A percentile compares a stretch with the other conserved stretches of the same genome.
phyloP scores from a whole-genome alignment of 345 rosid species.

The Mercurialis annua region DNA sequence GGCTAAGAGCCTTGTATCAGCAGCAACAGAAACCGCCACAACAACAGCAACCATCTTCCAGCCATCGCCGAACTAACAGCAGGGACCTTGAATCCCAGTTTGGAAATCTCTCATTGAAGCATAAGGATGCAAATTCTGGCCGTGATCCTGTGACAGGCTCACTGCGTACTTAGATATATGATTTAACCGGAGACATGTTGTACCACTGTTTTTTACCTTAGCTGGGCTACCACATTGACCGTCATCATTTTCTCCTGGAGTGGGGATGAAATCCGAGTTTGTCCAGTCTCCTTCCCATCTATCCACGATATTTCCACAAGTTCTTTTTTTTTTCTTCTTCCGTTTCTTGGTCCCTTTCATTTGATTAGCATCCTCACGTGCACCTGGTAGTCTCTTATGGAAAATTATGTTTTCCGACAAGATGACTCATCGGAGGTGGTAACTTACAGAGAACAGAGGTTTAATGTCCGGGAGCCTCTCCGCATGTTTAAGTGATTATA shows the following conservation, averaged over 20 bases:
- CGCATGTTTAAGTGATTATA: slow-evolving; percentile 23
- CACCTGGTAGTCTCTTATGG: slow-evolving; percentile 62
- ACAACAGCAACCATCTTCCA: slow-evolving; percentile 55
- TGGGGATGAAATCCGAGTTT: slow-evolving; percentile 28
- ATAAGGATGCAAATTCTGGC: slow-evolving; percentile 59
- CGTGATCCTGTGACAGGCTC: slow-evolving; percentile 60
- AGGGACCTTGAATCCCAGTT: slow-evolving; percentile 91
- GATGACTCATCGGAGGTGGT: slow-evolving; percentile 83
- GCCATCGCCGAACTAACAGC: slow-evolving; percentile 64
- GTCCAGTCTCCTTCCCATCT: slow-evolving; percentile 21
- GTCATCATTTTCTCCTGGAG: slow-evolving; percentile 18
- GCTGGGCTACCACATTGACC: slow-evolving; percentile 22
- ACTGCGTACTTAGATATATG: slow-evolving; percentile 49
- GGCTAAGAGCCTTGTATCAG: slow-evolving; percentile 67
- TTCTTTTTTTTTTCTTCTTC: slow-evolving; percentile 25
- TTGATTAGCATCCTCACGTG: slow-evolving; percentile 38
- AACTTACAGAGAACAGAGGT: slow-evolving; percentile 26
- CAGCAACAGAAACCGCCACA: slow-evolving; percentile 53
- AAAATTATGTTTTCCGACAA: slow-evolving; percentile 31
- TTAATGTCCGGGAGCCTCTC: slow-evolving; percentile 20
- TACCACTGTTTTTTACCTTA: slow-evolving; percentile 22
- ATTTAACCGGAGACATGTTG: slow-evolving; percentile 20
- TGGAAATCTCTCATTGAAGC: slow-evolving; percentile 69
- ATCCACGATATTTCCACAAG: slow-evolving; percentile 24
- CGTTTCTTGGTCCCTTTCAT: slow-evolving; percentile 18